A percentile compares a stretch with the other conserved stretches of the same genome.
phyloP scores from a whole-genome alignment of 305 asterid genomes.

The Lippia alba region DNA sequence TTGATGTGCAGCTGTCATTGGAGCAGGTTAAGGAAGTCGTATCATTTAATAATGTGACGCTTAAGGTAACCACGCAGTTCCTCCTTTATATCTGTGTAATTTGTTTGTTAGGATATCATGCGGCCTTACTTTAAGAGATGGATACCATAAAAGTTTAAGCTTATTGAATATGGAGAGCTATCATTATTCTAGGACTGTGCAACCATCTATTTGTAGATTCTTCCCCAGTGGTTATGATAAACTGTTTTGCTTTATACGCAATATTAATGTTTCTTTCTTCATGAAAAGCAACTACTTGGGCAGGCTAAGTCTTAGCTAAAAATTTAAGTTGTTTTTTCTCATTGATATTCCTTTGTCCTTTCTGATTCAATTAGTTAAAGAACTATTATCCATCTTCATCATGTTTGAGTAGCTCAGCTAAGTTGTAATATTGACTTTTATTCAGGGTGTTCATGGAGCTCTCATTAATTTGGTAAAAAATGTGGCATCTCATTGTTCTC shows the following conservation, averaged over 20 bases:
- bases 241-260: slow-evolving; percentile 13
- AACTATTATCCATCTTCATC: slow-evolving; percentile 10
- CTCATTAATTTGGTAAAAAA: slow-evolving; percentile 14
- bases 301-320: slow-evolving; percentile 19
- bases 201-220: slow-evolving; percentile 29
- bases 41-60: slow-evolving; percentile 63
- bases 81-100: slow-evolving; percentile 22
- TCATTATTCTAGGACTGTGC: slow-evolving; percentile 20
- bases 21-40: slow-evolving; percentile 73
- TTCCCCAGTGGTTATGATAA: slow-evolving; percentile 21
- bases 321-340: slow-evolving; percentile 20
- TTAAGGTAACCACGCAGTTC: slow-evolving; percentile 60
- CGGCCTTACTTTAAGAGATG: slow-evolving; percentile 20
- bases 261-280: slow-evolving; percentile 12
- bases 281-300: slow-evolving; percentile 20
- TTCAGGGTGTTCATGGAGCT: background rate
- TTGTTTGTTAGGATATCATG: slow-evolving; percentile 13
- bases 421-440: slow-evolving; percentile 15
- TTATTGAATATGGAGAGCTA: slow-evolving; percentile 29
- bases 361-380: background rate
- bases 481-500: background rate
- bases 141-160: slow-evolving; percentile 17
- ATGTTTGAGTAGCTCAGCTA: background rate
- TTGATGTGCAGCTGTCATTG: slow-evolving; percentile 66
- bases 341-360: background rate